These are phyloP conservation scores for Rhodotorula sphaerocarpa DNA, from an alignment of 768 basidiomycete species.

Conservation along the genomic window DNA sequence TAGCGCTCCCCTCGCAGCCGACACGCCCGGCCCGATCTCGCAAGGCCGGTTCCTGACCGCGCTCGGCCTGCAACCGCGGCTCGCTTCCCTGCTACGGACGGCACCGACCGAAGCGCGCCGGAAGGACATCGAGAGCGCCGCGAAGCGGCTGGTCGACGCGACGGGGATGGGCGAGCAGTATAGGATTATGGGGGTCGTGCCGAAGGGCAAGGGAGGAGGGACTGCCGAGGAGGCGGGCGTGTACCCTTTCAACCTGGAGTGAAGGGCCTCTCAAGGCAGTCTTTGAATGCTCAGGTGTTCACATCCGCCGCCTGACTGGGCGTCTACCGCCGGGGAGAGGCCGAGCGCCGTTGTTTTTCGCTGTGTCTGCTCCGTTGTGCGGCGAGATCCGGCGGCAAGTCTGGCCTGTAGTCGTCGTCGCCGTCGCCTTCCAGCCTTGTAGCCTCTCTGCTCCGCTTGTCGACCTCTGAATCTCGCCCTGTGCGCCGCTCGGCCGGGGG, in stretches of 20 bases:
- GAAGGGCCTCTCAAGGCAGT: neutral
- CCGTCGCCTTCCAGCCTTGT: no score
- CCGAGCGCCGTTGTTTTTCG: no score
- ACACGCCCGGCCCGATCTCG: conserved; percentile 59
- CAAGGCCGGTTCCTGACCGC: conserved; percentile 69
- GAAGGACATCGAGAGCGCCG: conserved; percentile 54
- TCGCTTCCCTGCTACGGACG: conserved; percentile 54
- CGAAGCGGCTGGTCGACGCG: conserved; percentile 64
- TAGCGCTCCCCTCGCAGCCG: conserved; percentile 44
- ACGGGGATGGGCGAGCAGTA: conserved; percentile 82
- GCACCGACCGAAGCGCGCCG: conserved; percentile 50
- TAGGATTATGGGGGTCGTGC: conserved; percentile 60
- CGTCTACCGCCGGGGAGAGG: no score
- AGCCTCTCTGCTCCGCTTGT: no score
- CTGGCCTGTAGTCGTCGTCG: neutral
- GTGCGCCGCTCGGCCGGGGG: no score
- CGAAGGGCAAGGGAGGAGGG: conserved; percentile 22
- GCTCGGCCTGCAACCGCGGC: conserved; percentile 65
- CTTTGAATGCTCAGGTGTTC: neutral
- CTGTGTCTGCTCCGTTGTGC: no score
- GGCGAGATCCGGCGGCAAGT: no score
- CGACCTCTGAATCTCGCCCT: no score
- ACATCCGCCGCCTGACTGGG: neutral
- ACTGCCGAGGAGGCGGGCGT: neutral
- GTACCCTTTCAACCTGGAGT: conserved; percentile 29